These are phyloP conservation scores for Anastatica hierochuntica DNA, from an alignment of 345 rosid genomes.

Conservation along the genomic window DNA sequence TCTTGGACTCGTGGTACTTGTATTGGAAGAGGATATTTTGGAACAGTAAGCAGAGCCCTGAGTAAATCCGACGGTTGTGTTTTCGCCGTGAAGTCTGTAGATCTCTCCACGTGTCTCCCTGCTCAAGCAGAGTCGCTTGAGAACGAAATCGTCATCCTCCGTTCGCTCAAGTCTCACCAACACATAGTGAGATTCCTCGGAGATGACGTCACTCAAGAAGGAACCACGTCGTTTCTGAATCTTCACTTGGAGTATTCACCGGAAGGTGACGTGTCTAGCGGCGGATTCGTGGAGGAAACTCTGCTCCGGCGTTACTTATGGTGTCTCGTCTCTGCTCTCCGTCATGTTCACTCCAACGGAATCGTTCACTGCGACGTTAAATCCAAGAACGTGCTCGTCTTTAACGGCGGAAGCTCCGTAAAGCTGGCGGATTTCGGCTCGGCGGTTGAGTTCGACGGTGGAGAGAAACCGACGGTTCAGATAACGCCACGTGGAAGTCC, in stretches of 20 bases:
- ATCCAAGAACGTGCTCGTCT: conserved; percentile 54
- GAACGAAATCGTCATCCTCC: conserved; percentile 49
- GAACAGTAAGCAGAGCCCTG: conserved; percentile 39
- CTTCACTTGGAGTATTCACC: conserved; percentile 58
- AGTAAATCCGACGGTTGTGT: conserved; percentile 28
- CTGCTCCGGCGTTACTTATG: conserved; percentile 33
- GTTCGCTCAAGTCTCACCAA: conserved; percentile 37
- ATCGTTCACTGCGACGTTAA: conserved; percentile 74
- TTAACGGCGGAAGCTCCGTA: conserved; percentile 24
- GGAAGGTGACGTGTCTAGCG: conserved; percentile 37
- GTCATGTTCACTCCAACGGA: conserved; percentile 42
- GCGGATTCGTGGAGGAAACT: conserved; percentile 32
- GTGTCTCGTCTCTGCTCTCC: conserved; percentile 54
- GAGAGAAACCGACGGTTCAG: not conserved
- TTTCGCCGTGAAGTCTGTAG: conserved; percentile 60
- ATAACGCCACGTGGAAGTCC: conserved; percentile 72
- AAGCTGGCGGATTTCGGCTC: conserved; percentile 83
- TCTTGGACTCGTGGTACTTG: conserved; percentile 44
- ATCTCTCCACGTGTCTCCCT: conserved; percentile 28
- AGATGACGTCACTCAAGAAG: conserved; percentile 40
- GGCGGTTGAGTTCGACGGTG: conserved; percentile 17
- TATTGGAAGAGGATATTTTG: conserved; percentile 53
- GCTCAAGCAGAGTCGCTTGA: conserved; percentile 37
- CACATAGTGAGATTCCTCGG: conserved; percentile 41
- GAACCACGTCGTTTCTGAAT: conserved; percentile 34